Evolutionary conservation across 441 rosid genomes (phyloP).

Genomic region (Flueggea neowawraea): DNA sequence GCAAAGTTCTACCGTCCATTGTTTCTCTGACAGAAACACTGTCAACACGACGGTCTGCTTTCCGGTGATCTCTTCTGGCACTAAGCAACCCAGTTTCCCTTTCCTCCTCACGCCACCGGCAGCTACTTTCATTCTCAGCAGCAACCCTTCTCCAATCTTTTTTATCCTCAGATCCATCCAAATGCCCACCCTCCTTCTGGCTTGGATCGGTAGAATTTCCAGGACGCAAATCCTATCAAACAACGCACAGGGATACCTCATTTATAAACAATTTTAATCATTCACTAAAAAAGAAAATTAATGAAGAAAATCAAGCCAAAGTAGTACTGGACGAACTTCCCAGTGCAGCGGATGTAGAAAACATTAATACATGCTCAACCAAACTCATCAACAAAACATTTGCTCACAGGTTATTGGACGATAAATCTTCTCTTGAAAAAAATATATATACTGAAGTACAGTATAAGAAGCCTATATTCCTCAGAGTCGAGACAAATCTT

Average conservation of each 20-base stretch:
- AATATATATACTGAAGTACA: too few relatives aligned
- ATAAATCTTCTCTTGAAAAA: too few relatives aligned
- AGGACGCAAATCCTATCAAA: conserved; percentile 65
- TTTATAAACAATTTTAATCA: too few relatives aligned
- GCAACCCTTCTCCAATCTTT: conserved; percentile 79
- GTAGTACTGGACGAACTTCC: too few relatives aligned
- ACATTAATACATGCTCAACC: too few relatives aligned
- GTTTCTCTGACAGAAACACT: conserved; percentile 39
- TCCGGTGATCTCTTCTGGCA: conserved; percentile 85
- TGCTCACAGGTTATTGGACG: too few relatives aligned
- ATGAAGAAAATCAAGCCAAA: background rate
- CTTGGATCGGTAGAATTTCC: conserved; percentile 60
- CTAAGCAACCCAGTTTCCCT: conserved; percentile 89
- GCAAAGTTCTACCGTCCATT: conserved; percentile 46
- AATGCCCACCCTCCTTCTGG: conserved; percentile 82
- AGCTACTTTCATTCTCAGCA: conserved; percentile 55
- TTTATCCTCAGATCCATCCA: conserved; percentile 83
- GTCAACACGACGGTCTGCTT: conserved; percentile 73
- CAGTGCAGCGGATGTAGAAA: too few relatives aligned
- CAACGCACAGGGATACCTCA: conserved; percentile 19
- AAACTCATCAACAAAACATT: too few relatives aligned
- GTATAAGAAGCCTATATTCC: too few relatives aligned
- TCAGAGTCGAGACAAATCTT: too few relatives aligned
- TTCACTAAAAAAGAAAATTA: background rate
- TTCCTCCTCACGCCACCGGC: conserved; percentile 98